A percentile compares a stretch with the other conserved stretches of the same genome.
Conservation (phyloP, 306 rosid genomes). For the Cucumis cinereus region DNA sequence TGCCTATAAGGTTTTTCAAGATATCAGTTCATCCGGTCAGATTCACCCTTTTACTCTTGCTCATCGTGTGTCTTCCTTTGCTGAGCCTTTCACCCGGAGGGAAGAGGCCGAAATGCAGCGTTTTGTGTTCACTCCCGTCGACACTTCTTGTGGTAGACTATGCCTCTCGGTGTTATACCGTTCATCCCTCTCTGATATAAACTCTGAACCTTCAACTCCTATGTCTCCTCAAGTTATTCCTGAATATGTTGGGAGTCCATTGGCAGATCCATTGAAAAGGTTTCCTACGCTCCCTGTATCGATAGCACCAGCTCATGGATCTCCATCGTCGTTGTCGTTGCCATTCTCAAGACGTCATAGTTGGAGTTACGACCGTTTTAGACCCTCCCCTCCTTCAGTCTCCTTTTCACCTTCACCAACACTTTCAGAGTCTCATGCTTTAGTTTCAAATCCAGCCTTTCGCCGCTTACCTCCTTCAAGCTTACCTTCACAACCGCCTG, state of each 20-base stretch:
- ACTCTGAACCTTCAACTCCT: constrained; percentile 51
- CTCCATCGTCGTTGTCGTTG: constrained; percentile 33
- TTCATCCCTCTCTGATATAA: constrained; percentile 34
- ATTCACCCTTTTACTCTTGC: constrained; percentile 44
- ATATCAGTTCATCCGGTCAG: constrained; percentile 50
- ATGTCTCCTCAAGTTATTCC: constrained; percentile 61
- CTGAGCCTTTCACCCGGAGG: constrained; percentile 53
- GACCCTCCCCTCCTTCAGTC: constrained; percentile 43
- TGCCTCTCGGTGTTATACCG: constrained; percentile 56
- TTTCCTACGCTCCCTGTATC: constrained; percentile 43
- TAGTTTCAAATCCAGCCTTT: constrained; percentile 29
- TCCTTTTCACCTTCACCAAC: constrained; percentile 60
- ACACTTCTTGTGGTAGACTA: constrained; percentile 63
- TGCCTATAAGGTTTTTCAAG: constrained; percentile 47
- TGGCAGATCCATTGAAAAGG: constrained; percentile 50
- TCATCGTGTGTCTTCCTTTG: constrained; percentile 56
- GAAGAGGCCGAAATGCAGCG: constrained; percentile 60
- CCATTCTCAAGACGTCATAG: constrained; percentile 50
- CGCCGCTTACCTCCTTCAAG: constrained; percentile 35
- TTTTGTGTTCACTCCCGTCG: constrained; percentile 73
- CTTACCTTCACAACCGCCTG: constrained; percentile 65
- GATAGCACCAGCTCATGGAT: constrained; percentile 34
- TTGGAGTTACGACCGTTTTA: constrained; percentile 48
- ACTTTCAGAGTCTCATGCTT: constrained; percentile 41
- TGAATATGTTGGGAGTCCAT: constrained; percentile 81